Evolutionary conservation across 1,284 basidiomycete species (phyloP).

Genomic region (Tremellales sp.): DNA sequence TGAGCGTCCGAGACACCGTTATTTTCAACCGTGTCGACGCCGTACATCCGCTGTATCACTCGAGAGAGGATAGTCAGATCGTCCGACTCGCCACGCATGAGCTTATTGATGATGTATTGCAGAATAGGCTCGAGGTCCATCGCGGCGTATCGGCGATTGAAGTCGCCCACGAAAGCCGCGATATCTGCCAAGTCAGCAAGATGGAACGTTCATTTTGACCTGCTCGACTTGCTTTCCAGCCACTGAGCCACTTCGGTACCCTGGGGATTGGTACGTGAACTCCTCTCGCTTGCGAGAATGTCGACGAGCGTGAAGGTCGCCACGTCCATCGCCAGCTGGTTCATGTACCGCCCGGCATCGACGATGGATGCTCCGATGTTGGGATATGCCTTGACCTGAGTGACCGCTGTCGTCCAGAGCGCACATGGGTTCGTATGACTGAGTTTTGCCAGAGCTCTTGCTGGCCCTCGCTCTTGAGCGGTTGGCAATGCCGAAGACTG

Average conservation of each 20-base stretch:
- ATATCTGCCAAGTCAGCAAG: slow-evolving; percentile 12
- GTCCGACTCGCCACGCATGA: slow-evolving; percentile 74
- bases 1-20: slow-evolving; percentile 72
- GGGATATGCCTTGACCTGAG: slow-evolving; percentile 95
- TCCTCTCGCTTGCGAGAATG: slow-evolving; percentile 77
- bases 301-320: slow-evolving; percentile 85
- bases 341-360: slow-evolving; percentile 83
- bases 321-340: slow-evolving; percentile 89
- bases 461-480: slow-evolving; percentile 44
- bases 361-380: slow-evolving; percentile 89
- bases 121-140: slow-evolving; percentile 80
- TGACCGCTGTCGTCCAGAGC: slow-evolving; percentile 83
- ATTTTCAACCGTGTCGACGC: slow-evolving; percentile 83
- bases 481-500: slow-evolving; percentile 10
- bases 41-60: slow-evolving; percentile 91
- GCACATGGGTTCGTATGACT: slow-evolving; percentile 91
- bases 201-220: no score
- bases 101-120: slow-evolving; percentile 86
- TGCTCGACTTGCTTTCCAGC: slow-evolving; percentile 79
- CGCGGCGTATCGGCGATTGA: slow-evolving; percentile 74
- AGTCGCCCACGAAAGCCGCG: slow-evolving; percentile 72
- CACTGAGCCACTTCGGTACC: slow-evolving; percentile 88
- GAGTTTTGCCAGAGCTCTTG: slow-evolving; percentile 87
- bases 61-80: slow-evolving; percentile 90
- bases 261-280: slow-evolving; percentile 82